phyloP scores from a whole-genome alignment of 805 yeast species.

The Nakazawaea sp. region DNA sequence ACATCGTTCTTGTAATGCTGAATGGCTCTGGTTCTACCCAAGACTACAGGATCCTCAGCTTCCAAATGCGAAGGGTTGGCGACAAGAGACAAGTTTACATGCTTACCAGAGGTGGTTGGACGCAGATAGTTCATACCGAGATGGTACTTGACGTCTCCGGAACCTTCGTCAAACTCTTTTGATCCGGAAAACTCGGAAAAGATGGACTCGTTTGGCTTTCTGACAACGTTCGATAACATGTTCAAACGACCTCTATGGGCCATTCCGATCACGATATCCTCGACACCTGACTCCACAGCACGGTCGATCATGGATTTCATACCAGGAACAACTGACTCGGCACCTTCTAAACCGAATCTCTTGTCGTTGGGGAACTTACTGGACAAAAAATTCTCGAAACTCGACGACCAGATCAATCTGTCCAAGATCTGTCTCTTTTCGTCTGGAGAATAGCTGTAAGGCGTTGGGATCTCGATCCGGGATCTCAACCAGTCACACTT shows the following conservation, averaged over 20 bases:
- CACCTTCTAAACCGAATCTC: conserved; percentile 98
- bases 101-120: conserved; percentile 98
- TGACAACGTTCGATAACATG: conserved; percentile 95
- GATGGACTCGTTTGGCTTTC: conserved; percentile 97
- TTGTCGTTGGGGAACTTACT: conserved; percentile 97
- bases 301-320: conserved; percentile 93
- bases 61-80: conserved; percentile 99
- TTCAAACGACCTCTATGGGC: conserved; percentile 99
- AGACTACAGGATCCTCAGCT: conserved; percentile 97
- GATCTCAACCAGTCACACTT: conserved; percentile 99
- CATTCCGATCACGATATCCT: conserved; percentile 97
- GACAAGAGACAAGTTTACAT: conserved; percentile 89
- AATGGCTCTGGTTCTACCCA: conserved; percentile 96
- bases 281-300: conserved; percentile 87
- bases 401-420: conserved; percentile 93
- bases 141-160: conserved; percentile 99
- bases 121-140: conserved; percentile 98
- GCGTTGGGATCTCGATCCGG: conserved; percentile 87
- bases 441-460: conserved; percentile 76
- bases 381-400: conserved; percentile 87
- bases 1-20: conserved; percentile 87
- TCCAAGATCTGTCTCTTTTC: conserved; percentile 95
- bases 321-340: conserved; percentile 95
- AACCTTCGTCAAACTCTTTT: conserved; percentile 86
- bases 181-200: conserved; percentile 95